phyloP scores from a whole-genome alignment of 306 rosid genomes.

The Acacia melanoxylon region DNA sequence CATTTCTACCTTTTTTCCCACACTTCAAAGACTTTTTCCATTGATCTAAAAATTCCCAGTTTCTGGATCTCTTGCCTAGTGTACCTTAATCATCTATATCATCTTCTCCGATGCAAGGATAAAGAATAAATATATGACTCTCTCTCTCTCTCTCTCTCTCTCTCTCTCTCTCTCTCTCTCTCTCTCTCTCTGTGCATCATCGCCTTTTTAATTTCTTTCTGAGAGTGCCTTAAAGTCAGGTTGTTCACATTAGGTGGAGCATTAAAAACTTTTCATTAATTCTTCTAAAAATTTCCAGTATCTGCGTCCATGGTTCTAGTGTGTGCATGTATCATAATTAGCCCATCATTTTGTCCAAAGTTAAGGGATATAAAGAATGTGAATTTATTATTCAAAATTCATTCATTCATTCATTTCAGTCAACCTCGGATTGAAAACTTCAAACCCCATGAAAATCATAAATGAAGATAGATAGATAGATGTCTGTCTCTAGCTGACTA shows the following conservation, averaged over 20 bases:
- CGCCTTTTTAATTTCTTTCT: background rate
- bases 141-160: background rate
- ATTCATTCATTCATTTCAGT: background rate
- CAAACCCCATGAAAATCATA: conserved; percentile 26
- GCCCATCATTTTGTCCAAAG: background rate
- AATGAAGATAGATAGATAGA: conserved; percentile 10
- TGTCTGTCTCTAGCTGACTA: conserved; percentile 10
- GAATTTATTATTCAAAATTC: conserved; percentile 10
- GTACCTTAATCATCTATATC: background rate
- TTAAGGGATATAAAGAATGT: background rate
- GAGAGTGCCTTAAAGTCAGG: conserved; percentile 21
- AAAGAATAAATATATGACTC: conserved; percentile 12
- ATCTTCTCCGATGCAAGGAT: conserved; percentile 1
- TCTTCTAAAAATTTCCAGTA: background rate
- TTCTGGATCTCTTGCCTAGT: background rate
- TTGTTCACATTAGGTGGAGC: conserved; percentile 14
- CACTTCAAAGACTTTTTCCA: background rate
- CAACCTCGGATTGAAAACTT: conserved; percentile 18
- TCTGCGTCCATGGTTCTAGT: background rate
- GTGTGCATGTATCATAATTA: background rate
- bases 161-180: background rate
- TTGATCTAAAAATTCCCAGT: background rate
- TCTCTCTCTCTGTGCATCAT: background rate
- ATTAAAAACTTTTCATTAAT: background rate
- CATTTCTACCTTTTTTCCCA: background rate